Percentiles rank a stretch among this genome's conserved stretches.
Conservation (phyloP, 1,284 basidiomycete species). For the Meira miltonrushii region DNA sequence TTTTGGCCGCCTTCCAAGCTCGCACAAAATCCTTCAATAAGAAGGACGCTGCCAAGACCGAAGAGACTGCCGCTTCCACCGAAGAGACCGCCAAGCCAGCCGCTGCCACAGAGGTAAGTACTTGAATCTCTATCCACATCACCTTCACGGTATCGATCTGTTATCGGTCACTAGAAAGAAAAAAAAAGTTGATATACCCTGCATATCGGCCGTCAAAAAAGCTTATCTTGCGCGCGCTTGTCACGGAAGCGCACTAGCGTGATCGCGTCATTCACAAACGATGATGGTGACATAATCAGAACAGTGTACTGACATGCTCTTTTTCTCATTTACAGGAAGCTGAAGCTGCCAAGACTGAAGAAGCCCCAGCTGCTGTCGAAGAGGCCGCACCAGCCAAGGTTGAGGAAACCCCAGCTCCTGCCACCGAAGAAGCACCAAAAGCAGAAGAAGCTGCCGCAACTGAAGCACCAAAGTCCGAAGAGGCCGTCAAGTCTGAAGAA, state of each 20-base stretch:
- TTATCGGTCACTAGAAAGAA: too few relatives aligned
- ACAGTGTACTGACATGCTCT: too few relatives aligned
- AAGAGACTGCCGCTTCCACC: conserved; percentile 19
- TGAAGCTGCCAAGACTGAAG: conserved; percentile 14
- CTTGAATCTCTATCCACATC: background rate
- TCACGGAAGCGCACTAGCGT: background rate
- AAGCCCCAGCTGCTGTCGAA: conserved; percentile 16
- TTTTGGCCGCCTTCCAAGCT: conserved; percentile 24
- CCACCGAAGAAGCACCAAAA: conserved; percentile 16
- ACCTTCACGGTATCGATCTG: background rate
- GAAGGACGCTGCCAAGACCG: conserved; percentile 35
- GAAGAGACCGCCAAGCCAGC: conserved; percentile 25
- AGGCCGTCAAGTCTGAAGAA: conserved; percentile 30
- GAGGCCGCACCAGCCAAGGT: conserved; percentile 15
- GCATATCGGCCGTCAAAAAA: too few relatives aligned
- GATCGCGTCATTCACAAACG: conserved; percentile 11
- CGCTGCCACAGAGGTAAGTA: background rate
- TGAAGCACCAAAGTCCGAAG: conserved; percentile 26
- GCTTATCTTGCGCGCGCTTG: too few relatives aligned
- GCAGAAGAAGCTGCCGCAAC: conserved; percentile 20
- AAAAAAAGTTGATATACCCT: too few relatives aligned
- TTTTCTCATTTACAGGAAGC: conserved; percentile 1
- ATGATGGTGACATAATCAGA: too few relatives aligned
- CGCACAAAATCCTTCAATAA: conserved; percentile 13
- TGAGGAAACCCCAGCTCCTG: conserved; percentile 18